phyloP scores from a whole-genome alignment of 805 yeast species.

The Wickerhamiella occidentalis region DNA sequence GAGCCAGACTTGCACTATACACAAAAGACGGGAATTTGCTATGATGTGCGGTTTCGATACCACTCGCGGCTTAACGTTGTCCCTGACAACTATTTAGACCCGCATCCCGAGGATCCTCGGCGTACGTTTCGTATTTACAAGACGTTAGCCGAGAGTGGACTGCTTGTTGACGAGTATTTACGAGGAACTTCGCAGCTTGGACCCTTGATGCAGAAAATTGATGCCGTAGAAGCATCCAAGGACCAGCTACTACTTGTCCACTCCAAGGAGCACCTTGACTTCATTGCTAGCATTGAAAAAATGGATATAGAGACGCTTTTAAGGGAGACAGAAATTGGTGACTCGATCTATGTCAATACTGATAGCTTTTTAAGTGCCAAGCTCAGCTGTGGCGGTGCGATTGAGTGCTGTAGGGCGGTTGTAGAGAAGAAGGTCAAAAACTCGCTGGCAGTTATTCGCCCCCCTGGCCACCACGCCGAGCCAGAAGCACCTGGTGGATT shows the following conservation, averaged over 20 bases:
- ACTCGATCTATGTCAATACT: slow-evolving; percentile 87
- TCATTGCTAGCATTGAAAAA: slow-evolving; percentile 57
- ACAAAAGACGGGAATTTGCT: slow-evolving; percentile 78
- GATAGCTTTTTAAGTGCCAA: slow-evolving; percentile 81
- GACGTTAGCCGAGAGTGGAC: slow-evolving; percentile 85
- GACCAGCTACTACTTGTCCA: slow-evolving; percentile 85
- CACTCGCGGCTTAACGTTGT: slow-evolving; percentile 91
- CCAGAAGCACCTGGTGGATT: slow-evolving; percentile 97
- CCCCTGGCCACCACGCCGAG: slow-evolving; percentile 99
- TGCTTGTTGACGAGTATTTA: slow-evolving; percentile 65
- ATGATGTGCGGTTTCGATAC: slow-evolving; percentile 94
- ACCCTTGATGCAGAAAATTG: slow-evolving; percentile 74
- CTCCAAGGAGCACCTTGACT: slow-evolving; percentile 63
- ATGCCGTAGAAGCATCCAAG: slow-evolving; percentile 75
- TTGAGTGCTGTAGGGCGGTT: slow-evolving; percentile 91
- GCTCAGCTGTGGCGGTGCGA: slow-evolving; percentile 91
- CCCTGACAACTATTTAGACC: slow-evolving; percentile 88
- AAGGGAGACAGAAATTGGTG: slow-evolving; percentile 80
- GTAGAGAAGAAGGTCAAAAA: slow-evolving; percentile 86
- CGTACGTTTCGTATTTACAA: slow-evolving; percentile 89
- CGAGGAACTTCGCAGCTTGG: slow-evolving; percentile 69
- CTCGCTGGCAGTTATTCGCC: slow-evolving; percentile 88
- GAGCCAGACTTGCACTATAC: slow-evolving; percentile 10
- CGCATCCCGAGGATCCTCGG: slow-evolving; percentile 98
- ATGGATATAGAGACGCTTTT: slow-evolving; percentile 69